phyloP scores from a whole-genome alignment of 1,284 basidiomycete species.

The Irpex sp. region DNA sequence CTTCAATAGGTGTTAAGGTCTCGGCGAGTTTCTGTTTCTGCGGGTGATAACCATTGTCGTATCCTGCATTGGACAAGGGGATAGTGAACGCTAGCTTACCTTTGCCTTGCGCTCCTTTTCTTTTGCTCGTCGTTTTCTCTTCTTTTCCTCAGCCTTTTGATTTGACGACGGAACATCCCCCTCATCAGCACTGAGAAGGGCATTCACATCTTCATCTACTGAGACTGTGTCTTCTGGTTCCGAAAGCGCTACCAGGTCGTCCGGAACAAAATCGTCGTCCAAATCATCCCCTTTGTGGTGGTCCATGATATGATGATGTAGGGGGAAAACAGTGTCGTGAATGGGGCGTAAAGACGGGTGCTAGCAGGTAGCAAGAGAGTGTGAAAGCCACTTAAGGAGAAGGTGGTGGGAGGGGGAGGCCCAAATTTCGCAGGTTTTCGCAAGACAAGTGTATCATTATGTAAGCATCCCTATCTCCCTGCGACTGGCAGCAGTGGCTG shows the following conservation, averaged over 20 bases:
- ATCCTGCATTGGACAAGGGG: conserved; percentile 8
- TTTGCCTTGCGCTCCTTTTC: conserved; percentile 66
- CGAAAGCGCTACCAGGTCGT: conserved; percentile 62
- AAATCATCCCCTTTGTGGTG: conserved; percentile 65
- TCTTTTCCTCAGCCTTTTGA: conserved; percentile 41
- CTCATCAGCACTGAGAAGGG: conserved; percentile 43
- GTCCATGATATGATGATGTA: conserved; percentile 20
- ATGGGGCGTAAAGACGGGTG: neutral
- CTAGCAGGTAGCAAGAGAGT: neutral
- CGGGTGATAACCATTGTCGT: conserved; percentile 3
- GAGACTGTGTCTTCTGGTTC: conserved; percentile 51
- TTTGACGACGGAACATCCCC: conserved; percentile 28
- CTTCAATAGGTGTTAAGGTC: conserved; percentile 34
- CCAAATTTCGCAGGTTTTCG: neutral
- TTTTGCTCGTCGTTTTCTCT: conserved; percentile 68
- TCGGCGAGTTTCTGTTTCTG: conserved; percentile 66
- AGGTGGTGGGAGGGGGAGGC: neutral
- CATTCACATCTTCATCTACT: conserved; percentile 36
- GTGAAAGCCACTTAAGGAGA: neutral
- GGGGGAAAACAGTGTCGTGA: neutral
- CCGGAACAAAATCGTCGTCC: conserved; percentile 75
- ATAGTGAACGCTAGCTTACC: conserved; percentile 33
- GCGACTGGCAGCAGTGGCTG: no score
- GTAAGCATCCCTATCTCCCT: neutral
- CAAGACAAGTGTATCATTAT: neutral